Base-by-base conservation (phyloP, 2,329 filamentous ascomycete genomes). In the Teratosphaeria viscida region DNA sequence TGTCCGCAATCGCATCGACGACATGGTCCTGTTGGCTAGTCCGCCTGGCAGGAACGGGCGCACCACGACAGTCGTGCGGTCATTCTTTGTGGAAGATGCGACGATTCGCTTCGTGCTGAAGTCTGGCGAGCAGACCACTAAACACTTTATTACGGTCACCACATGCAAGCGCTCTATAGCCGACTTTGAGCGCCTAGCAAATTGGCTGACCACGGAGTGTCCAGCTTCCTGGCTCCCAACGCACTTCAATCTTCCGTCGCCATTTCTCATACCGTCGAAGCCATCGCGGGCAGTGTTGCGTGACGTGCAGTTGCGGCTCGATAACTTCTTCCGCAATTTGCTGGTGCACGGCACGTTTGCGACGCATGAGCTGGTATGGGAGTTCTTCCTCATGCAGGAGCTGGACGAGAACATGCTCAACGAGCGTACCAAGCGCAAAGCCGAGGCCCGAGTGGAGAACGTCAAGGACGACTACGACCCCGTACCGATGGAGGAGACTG, bases 351-450 rank as follows among this genome's bases (percentile, higher is more conserved):
- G 92, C 3, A 97, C 94, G 0, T 96, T 99, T 71, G 84, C 90
- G 0, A 96, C 90, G 0, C 95, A 99, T 70, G 94, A 99, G 76
- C 90, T 97, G 82, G 81, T 99, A 2, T 99, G 94, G 95, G 94
- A 99, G 68, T 99, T 99, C 76, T 96, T 99, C 74, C 81, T 99
- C 0, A 92, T 99, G 12, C 94, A 94, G 1, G 94, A 99, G 66
- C 84, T 99, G 56, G 90, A 96, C 71, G 82, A 89, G 0, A 85
- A 90, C 23, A 90, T 92, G 83, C 92, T 97, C 81, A 87, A 89
- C 57, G 87, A 95, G 72, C 85, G 94, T 56, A 95, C 89, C 63
- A 85, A 85, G 59, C 84, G 91, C 62, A 99, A 99, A 75, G 89
- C 90, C 3, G 87, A 92, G 71, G 85, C 87, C 0, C 83, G 92